Evolutionary conservation across 208 protist species (phyloP).

Genomic region (Crithidia bombi): DNA sequence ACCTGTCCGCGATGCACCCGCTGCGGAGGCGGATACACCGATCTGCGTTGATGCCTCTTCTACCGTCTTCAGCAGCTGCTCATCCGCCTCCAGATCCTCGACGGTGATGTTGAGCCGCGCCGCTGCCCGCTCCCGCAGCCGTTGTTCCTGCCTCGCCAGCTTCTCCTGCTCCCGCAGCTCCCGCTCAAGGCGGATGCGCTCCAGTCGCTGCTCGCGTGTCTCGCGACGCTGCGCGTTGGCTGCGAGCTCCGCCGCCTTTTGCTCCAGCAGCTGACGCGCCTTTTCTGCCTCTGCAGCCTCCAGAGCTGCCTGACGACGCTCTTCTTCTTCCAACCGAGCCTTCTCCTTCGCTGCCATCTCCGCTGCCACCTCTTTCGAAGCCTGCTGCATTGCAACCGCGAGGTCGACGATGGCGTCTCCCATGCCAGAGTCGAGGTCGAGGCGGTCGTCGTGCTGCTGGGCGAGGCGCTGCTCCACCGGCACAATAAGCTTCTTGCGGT

Average conservation of each 20-base stretch:
- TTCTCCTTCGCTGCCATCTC: slow-evolving; percentile 56
- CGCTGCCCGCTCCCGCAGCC: slow-evolving; percentile 60
- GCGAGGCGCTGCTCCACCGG: slow-evolving; percentile 76
- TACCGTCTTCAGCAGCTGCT: slow-evolving; percentile 54
- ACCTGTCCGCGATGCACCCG: not conserved
- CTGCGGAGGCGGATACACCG: not conserved
- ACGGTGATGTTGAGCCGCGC: slow-evolving; percentile 65
- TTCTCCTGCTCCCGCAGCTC: slow-evolving; percentile 76
- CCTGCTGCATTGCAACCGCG: slow-evolving; percentile 68
- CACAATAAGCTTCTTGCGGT: slow-evolving; percentile 82
- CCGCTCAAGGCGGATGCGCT: slow-evolving; percentile 68
- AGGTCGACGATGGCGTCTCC: slow-evolving; percentile 68
- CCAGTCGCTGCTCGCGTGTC: slow-evolving; percentile 74
- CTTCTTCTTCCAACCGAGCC: slow-evolving; percentile 56
- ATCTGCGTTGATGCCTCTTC: slow-evolving; percentile 32
- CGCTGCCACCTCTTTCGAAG: slow-evolving; percentile 51
- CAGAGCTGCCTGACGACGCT: slow-evolving; percentile 63
- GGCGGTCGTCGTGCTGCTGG: slow-evolving; percentile 50
- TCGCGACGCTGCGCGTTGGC: slow-evolving; percentile 44
- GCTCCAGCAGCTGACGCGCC: slow-evolving; percentile 66
- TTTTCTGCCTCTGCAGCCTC: slow-evolving; percentile 65
- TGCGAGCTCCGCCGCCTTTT: slow-evolving; percentile 49
- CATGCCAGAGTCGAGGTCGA: slow-evolving; percentile 34
- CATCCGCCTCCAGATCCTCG: slow-evolving; percentile 77
- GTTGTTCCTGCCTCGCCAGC: slow-evolving; percentile 59